phyloP scores from a whole-genome alignment of 2,329 filamentous ascomycete species.

The Lachnellula subtilissima region DNA sequence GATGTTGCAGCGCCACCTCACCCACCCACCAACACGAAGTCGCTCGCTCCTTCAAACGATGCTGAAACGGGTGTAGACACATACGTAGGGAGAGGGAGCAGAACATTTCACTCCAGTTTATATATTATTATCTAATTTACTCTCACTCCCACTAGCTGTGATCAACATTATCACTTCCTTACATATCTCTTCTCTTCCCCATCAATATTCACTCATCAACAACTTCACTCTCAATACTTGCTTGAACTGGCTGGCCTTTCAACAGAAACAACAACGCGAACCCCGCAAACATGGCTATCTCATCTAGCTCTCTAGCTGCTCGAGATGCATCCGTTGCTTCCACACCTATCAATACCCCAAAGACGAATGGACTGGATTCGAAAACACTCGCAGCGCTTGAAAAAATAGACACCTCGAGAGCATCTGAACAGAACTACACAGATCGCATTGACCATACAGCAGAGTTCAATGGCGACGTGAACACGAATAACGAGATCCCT shows the following conservation, averaged over 20 bases:
- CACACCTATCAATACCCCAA: not conserved
- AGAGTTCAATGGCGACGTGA: slow-evolving; percentile 53
- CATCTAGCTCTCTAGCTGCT: not conserved
- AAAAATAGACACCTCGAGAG: slow-evolving; percentile 11
- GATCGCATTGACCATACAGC: slow-evolving; percentile 26
- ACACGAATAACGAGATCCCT: slow-evolving; percentile 52
- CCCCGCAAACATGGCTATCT: not conserved
- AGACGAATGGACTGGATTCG: not conserved
- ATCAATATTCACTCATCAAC: not conserved
- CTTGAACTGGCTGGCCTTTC: no score
- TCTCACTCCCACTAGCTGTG: no score
- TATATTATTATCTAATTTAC: no score
- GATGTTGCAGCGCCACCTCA: not conserved
- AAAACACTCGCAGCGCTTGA: not conserved
- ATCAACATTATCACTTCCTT: no score
- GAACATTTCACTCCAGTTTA: not conserved
- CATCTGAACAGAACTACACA: not conserved
- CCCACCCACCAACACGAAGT: not conserved
- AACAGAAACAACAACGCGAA: not conserved
- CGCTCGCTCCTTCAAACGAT: slow-evolving; percentile 3
- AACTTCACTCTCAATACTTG: not conserved
- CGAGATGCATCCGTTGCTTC: not conserved
- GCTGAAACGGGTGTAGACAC: slow-evolving; percentile 1
- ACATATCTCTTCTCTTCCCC: not conserved
- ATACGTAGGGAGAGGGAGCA: not conserved